Percentiles rank a stretch among this genome's conserved stretches.
phyloP scores from a whole-genome alignment of 306 rosid species.

The Malus asiatica region DNA sequence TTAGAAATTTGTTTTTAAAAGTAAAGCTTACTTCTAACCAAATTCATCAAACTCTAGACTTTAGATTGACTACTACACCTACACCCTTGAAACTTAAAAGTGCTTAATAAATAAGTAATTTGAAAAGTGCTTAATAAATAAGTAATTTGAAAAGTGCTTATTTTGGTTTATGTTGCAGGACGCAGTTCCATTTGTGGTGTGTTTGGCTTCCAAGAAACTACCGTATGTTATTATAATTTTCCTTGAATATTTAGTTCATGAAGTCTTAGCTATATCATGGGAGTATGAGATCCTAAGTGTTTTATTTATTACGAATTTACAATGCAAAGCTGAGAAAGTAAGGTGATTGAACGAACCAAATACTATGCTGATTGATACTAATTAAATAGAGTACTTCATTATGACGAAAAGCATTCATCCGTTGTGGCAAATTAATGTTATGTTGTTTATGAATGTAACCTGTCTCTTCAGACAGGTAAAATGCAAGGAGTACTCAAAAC shows the following conservation, averaged over 20 bases:
- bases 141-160: not conserved
- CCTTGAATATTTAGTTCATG: not conserved
- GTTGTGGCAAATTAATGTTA: not conserved
- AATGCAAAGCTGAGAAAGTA: not conserved
- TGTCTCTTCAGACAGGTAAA: constrained; percentile 27
- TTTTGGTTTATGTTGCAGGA: not conserved
- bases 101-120: not conserved
- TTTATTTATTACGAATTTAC: not conserved
- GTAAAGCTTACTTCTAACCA: not conserved
- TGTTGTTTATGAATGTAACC: not conserved
- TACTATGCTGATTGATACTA: not conserved
- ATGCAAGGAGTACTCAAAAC: constrained; percentile 82
- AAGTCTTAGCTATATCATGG: not conserved
- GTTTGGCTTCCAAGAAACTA: not conserved
- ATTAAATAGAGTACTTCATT: not conserved
- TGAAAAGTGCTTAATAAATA: not conserved
- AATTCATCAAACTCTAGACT: not conserved
- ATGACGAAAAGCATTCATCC: not conserved
- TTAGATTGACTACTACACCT: not conserved
- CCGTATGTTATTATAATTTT: not conserved
- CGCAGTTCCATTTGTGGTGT: not conserved
- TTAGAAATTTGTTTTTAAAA: not conserved
- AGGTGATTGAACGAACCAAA: not conserved
- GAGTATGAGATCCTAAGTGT: not conserved
- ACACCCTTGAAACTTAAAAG: not conserved